Evolutionary conservation across 495 filamentous ascomycete genomes (phyloP), one percentile per base, ranked within the genome.

Genomic region (Melanomma pulvis-pyrius): DNA sequence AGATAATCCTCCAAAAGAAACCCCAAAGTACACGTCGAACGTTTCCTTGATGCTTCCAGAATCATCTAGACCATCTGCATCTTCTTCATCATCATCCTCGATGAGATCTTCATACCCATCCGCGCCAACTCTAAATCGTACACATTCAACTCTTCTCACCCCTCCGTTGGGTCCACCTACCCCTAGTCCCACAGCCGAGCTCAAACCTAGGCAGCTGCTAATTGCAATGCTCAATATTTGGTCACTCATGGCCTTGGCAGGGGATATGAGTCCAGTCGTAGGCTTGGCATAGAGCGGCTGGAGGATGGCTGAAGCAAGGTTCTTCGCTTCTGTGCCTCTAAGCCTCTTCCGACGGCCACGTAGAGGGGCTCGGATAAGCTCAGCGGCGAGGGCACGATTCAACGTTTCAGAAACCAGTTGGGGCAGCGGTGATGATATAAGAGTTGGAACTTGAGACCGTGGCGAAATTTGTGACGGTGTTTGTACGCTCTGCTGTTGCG

Each of bases 41-140:
- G 68, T 65, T 48, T 76, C 74, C 25, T 66, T 53, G 6, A 74
- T 63, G 7, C 50, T 61, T 13, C 53, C 64, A n/a, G 28, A 28
- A 15, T 58, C 47, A 19, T 25, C 22, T 11, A 46, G n/a, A 2
- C 54, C 56, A 3, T 69, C 66, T 12, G 36, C 63, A 13, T 64
- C 59, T 9, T 65, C 70, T 6, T 71, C 71, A n/a, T n/a, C 39
- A 22, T 75, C 63, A 12, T 72, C 75, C n/a, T 75, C 74, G 17
- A 77, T 66, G 9, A 75, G 72, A 21, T 63, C 69, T 28, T 78
- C 74, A 57, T 75, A 79, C 15, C 77, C 77, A 32, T 79, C 77
- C 0, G 64, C 68, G 32, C 72, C 74, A 30, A 72, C 59, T 1
- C 74, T 51, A 58, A 74, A 78, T 11, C 74, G 65, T 12, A 67